These are phyloP conservation scores for Xylaria intraflava DNA, from an alignment of 495 filamentous ascomycete species.

Conservation along the genomic window DNA sequence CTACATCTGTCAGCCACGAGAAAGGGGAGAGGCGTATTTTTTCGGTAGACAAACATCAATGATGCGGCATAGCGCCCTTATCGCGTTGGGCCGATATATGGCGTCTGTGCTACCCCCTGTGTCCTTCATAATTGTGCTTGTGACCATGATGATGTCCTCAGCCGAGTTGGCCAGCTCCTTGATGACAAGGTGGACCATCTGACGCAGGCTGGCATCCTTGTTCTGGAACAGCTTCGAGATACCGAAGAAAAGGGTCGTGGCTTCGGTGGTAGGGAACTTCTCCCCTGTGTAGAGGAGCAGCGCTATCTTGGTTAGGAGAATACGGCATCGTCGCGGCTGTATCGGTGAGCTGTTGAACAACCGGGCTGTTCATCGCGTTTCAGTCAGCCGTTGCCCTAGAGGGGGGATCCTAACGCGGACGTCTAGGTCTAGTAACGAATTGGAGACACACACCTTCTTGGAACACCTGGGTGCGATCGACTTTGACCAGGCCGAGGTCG, in stretches of 20 bases:
- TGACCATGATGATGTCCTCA: conserved; percentile 99
- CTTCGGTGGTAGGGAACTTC: conserved; percentile 93
- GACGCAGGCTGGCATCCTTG: conserved; percentile 93
- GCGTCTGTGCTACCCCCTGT: conserved; percentile 92
- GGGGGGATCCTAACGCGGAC: background rate
- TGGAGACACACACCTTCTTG: conserved; percentile 74
- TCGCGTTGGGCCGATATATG: conserved; percentile 93
- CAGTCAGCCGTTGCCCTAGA: conserved; percentile 7
- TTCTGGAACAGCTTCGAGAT: conserved; percentile 99
- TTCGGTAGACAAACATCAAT: conserved; percentile 68
- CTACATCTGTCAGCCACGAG: conserved; percentile 40
- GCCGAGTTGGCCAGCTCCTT: conserved; percentile 96
- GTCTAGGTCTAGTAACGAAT: conserved; percentile 10
- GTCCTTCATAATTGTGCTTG: conserved; percentile 99
- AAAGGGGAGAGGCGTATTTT: background rate
- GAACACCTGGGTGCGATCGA: conserved; percentile 96
- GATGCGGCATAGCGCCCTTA: conserved; percentile 90
- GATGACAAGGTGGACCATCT: conserved; percentile 98
- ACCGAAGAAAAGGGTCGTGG: conserved; percentile 96
- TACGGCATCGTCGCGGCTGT: conserved; percentile 88
- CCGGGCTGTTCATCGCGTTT: conserved; percentile 58
- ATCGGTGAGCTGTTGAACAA: conserved; percentile 96
- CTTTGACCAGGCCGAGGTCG: conserved; percentile 85
- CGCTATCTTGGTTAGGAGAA: conserved; percentile 94
- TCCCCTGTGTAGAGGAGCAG: conserved; percentile 96